Conservation (phyloP, 768 basidiomycete genomes). For the Pleurotus cornucopiae region DNA sequence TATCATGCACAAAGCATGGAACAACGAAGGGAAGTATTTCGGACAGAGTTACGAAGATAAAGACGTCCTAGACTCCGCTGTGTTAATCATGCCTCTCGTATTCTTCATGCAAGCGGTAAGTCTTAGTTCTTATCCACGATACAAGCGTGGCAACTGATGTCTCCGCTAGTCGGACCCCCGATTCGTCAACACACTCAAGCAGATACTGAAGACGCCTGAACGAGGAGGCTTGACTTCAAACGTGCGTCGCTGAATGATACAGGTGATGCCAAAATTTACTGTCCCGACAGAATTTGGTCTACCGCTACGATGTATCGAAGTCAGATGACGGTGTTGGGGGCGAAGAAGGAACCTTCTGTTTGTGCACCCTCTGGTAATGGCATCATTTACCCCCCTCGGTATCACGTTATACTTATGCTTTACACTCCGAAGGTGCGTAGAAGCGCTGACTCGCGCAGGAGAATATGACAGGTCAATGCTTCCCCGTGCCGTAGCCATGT, state of each 20-base stretch:
- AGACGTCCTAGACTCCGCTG: conserved; percentile 77
- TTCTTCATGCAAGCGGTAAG: conserved; percentile 84
- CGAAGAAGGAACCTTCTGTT: conserved; percentile 91
- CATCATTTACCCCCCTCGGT: background rate
- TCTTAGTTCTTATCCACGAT: background rate
- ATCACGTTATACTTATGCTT: background rate
- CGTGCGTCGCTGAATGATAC: conserved; percentile 30
- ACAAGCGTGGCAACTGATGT: background rate
- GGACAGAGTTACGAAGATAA: conserved; percentile 90
- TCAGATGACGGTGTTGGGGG: conserved; percentile 94
- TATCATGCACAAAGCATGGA: conserved; percentile 88
- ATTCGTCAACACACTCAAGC: conserved; percentile 81
- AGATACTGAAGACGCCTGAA: conserved; percentile 83
- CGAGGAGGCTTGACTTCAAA: conserved; percentile 90
- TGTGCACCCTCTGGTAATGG: conserved; percentile 76
- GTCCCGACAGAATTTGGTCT: conserved; percentile 69
- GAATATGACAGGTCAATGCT: conserved; percentile 69
- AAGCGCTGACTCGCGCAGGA: conserved; percentile 86
- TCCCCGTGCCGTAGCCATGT: conserved; percentile 74
- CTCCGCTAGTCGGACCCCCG: conserved; percentile 71
- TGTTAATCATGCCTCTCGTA: conserved; percentile 89
- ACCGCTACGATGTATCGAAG: conserved; percentile 83
- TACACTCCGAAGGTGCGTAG: conserved; percentile 59
- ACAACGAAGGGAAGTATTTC: conserved; percentile 63
- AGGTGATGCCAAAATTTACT: background rate